These are phyloP conservation scores for Hypoxylon sp. DNA, from an alignment of 2,329 filamentous ascomycete genomes.

Conservation along the genomic window DNA sequence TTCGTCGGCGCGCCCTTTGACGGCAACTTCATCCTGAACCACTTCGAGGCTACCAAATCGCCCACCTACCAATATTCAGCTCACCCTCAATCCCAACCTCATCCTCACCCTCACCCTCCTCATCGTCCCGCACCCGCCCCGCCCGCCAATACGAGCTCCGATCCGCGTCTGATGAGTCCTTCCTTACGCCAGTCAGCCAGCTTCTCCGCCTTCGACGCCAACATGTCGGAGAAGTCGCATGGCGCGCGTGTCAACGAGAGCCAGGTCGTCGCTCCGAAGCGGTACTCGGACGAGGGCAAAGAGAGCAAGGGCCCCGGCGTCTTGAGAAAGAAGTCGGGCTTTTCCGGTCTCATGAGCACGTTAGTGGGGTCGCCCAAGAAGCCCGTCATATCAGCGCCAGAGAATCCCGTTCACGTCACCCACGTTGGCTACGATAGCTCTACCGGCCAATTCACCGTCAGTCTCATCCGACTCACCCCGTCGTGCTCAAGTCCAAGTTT, in stretches of 20 bases:
- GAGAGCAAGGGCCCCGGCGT: conserved; percentile 66
- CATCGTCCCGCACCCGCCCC: conserved; percentile 45
- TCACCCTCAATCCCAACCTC: conserved; percentile 21
- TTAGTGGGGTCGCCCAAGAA: conserved; percentile 84
- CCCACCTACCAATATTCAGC: conserved; percentile 46
- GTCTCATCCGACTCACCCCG: conserved; percentile 47
- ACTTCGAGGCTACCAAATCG: conserved; percentile 62
- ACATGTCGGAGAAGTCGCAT: conserved; percentile 56
- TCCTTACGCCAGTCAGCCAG: conserved; percentile 71
- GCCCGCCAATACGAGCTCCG: conserved; percentile 57
- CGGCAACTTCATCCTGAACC: conserved; percentile 67
- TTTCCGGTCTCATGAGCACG: conserved; percentile 87
- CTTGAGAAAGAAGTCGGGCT: conserved; percentile 84
- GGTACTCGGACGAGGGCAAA: conserved; percentile 80
- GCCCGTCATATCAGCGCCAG: conserved; percentile 94
- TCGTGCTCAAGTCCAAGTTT: conserved; percentile 15
- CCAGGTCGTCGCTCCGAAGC: conserved; percentile 66
- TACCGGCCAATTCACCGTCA: conserved; percentile 94
- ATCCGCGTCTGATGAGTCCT: conserved; percentile 62
- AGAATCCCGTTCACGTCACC: conserved; percentile 97
- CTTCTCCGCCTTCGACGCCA: conserved; percentile 63
- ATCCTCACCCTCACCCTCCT: too few species aligned
- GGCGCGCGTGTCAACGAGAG: conserved; percentile 54
- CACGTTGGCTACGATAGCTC: conserved; percentile 97
- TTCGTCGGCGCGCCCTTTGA: conserved; percentile 72